A percentile compares a stretch with the other conserved stretches of the same genome.
Evolutionary conservation across 169 alveolate genomes (phyloP).

Genomic region (Theileria equi): DNA sequence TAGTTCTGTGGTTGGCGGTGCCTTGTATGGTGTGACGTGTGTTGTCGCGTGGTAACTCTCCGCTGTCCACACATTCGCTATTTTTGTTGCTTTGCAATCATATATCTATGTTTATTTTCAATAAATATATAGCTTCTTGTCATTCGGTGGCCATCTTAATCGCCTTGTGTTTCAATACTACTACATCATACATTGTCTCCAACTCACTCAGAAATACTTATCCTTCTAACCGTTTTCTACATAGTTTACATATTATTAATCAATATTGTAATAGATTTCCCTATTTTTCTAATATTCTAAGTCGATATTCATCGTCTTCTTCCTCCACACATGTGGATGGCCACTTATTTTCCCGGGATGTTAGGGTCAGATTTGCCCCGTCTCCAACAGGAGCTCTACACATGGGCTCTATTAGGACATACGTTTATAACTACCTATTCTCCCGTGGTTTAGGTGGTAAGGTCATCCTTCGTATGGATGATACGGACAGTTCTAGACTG

Average conservation of each 20-base stretch:
- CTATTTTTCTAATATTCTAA: background rate
- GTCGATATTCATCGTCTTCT: background rate
- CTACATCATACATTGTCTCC: background rate
- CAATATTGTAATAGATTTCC: background rate
- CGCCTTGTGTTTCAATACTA: too few species aligned
- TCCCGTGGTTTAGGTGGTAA: conserved; percentile 62
- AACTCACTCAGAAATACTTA: background rate
- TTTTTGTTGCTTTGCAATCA: too few species aligned
- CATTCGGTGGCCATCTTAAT: too few species aligned
- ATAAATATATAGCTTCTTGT: too few species aligned
- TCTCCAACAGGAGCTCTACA: conserved; percentile 81
- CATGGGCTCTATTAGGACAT: conserved; percentile 80
- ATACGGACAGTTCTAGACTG: conserved; percentile 71
- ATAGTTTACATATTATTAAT: background rate
- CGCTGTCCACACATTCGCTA: too few species aligned
- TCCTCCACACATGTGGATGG: background rate
- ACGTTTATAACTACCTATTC: conserved; percentile 74
- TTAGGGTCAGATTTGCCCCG: conserved; percentile 63
- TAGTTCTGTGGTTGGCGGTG: too few species aligned
- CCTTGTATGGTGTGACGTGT: too few species aligned
- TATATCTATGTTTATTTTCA: too few species aligned
- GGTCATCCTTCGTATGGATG: conserved; percentile 76
- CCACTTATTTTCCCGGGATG: background rate
- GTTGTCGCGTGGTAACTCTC: too few species aligned
- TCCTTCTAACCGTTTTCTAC: background rate